Base-by-base conservation (phyloP, 805 yeast genomes). In the Ogataea dorogensis region DNA sequence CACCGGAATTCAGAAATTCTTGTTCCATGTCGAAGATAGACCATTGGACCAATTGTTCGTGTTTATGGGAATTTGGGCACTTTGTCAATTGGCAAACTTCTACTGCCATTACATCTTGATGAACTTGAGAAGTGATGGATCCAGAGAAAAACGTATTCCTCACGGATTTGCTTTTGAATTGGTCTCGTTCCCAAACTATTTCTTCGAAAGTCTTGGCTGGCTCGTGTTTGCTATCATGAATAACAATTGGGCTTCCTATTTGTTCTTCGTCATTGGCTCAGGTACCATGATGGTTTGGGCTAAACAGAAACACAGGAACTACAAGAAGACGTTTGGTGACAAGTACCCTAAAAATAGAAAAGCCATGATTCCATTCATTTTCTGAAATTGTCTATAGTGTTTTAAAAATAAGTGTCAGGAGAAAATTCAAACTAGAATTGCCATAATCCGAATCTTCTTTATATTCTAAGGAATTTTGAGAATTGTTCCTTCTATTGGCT, bases 281-380 rank as follows among this genome's bases (percentile, higher is more conserved):
- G 72, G 61, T 25, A 96, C 93, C 59, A 91, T 93, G 98, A 81
- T 75, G 66, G 50, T 77, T 36, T 91, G 98, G 97, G 97, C 98
- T 15, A 71, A 76, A 40, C 81, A 86, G 68, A 89, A 87, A 61
- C 94, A 91, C 64, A 69, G 67, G 51, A 68, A 78, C 37, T 83
- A 81, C 58, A 65, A 68, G 54, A 72, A 71, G 53, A 80, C 79
- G 38, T 84, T 84, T 65, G 87, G 88, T 17, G 78, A 77, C 50
- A 75, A 77, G 46, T 93, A 91, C 60, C 91, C 91, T 53, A 77
- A 78, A 52, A 70, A 75, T 58, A 81, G 88, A 64, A 81, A 87
- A 56, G 82, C 86, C 44, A 68, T 80, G 62, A 66, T 93, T 49
- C 98, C 98, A 16, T 86, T 61, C 51, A 48, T 89, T 20, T 68